These are phyloP conservation scores for Kodamaea suecica DNA, from an alignment of 1,139 yeast species.

Conservation along the genomic window DNA sequence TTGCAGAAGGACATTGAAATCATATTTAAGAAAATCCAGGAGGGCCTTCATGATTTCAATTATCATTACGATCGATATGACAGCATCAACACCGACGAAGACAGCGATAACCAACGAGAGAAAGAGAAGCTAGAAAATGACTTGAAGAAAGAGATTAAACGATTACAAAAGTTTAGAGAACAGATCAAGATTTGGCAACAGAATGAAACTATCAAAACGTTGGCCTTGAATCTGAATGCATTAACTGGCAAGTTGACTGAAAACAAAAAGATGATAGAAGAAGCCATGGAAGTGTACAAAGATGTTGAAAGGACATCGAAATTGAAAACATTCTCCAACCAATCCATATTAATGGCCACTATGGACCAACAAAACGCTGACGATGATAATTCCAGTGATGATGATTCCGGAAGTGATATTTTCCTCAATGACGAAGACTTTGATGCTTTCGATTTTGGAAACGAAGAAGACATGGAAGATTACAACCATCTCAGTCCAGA, in stretches of 20 bases:
- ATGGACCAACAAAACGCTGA: constrained; percentile 29
- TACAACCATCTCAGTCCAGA: constrained; percentile 30
- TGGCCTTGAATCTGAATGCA: constrained; percentile 14
- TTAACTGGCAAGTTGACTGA: constrained; percentile 33
- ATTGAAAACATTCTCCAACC: constrained; percentile 47
- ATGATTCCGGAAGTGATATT: constrained; percentile 12
- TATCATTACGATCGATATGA: constrained; percentile 47
- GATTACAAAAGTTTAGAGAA: constrained; percentile 28
- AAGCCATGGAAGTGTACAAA: constrained; percentile 49
- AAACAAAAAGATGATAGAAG: constrained; percentile 42
- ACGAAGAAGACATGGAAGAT: constrained; percentile 22
- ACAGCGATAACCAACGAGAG: constrained; percentile 29
- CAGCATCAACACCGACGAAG: constrained; percentile 28
- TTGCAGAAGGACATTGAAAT: constrained; percentile 43
- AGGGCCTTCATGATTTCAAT: constrained; percentile 32
- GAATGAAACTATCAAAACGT: constrained; percentile 38
- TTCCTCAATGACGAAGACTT: constrained; percentile 9
- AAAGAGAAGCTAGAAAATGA: constrained; percentile 26
- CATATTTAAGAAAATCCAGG: constrained; percentile 27
- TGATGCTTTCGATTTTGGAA: constrained; percentile 15
- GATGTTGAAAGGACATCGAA: constrained; percentile 46
- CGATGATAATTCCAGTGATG: constrained; percentile 18
- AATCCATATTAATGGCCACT: constrained; percentile 46
- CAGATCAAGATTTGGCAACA: constrained; percentile 34
- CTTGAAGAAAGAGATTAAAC: constrained; percentile 27